These are phyloP conservation scores for Psilocybe mexicana DNA, from an alignment of 1,284 basidiomycete species.

Conservation along the genomic window DNA sequence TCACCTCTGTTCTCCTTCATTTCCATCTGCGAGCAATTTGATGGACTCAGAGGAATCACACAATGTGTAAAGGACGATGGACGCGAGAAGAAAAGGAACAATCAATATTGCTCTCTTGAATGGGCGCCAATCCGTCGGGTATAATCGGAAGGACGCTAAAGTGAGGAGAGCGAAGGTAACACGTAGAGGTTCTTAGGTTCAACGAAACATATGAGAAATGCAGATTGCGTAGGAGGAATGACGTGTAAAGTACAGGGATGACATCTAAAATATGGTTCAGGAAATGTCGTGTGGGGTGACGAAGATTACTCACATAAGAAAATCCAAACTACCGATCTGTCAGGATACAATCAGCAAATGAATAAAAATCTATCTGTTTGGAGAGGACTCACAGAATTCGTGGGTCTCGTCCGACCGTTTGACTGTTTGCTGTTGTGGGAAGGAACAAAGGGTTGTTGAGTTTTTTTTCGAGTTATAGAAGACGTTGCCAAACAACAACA, in stretches of 20 bases:
- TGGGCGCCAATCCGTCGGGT: conserved; percentile 69
- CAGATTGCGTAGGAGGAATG: conserved; percentile 19
- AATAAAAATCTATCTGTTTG: background rate
- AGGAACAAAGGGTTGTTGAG: conserved; percentile 36
- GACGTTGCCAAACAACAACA: conserved; percentile 39
- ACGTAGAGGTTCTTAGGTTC: background rate
- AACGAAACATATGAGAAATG: conserved; percentile 8
- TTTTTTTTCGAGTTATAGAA: conserved; percentile 30
- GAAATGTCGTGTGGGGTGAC: background rate
- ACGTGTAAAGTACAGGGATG: conserved; percentile 25
- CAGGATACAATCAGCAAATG: conserved; percentile 10
- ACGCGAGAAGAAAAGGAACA: conserved; percentile 31
- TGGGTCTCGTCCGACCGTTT: conserved; percentile 92
- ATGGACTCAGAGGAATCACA: background rate
- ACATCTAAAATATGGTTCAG: conserved; percentile 8
- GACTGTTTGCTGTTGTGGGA: conserved; percentile 77
- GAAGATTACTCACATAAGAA: conserved; percentile 26
- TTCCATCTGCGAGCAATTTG: conserved; percentile 27
- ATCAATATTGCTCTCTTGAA: conserved; percentile 78
- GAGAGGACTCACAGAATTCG: conserved; percentile 82
- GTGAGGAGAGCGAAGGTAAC: conserved; percentile 57
- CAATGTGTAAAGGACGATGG: conserved; percentile 38
- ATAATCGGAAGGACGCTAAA: conserved; percentile 72
- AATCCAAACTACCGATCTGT: conserved; percentile 49
- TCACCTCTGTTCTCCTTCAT: conserved; percentile 48